These are phyloP conservation scores for Plasmodium reichenowi DNA, from an alignment of 169 alveolate genomes.

Conservation along the genomic window DNA sequence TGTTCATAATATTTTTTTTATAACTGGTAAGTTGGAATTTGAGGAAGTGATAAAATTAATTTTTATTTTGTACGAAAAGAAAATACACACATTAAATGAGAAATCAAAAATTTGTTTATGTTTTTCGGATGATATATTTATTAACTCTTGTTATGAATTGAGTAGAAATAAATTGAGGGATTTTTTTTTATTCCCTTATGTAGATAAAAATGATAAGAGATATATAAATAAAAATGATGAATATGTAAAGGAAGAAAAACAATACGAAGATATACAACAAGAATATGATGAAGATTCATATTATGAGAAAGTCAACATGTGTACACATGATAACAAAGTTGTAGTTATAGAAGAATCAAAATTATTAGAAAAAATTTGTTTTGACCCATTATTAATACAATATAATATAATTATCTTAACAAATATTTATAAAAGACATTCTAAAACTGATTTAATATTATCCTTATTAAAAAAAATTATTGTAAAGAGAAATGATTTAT, in stretches of 20 bases:
- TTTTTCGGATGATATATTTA: slow-evolving; percentile 25
- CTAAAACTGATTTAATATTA: slow-evolving; percentile 77
- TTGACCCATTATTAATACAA: slow-evolving; percentile 85
- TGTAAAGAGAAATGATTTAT: slow-evolving; percentile 52
- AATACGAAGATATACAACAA: not conserved
- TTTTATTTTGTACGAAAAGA: slow-evolving; percentile 56
- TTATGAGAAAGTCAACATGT: not conserved
- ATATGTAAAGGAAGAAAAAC: not conserved
- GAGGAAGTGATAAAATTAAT: slow-evolving; percentile 42
- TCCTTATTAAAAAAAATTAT: slow-evolving; percentile 76
- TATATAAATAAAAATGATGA: slow-evolving; percentile 15
- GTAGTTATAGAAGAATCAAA: slow-evolving; percentile 39
- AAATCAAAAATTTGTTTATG: slow-evolving; percentile 38
- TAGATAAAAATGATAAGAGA: not conserved
- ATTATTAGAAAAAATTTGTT: slow-evolving; percentile 53
- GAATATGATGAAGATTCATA: not conserved
- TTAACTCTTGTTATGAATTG: slow-evolving; percentile 11
- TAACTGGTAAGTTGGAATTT: slow-evolving; percentile 55
- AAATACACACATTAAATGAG: slow-evolving; percentile 69
- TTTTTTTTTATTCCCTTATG: slow-evolving; percentile 15
- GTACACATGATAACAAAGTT: slow-evolving; percentile 21
- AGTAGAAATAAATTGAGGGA: slow-evolving; percentile 36
- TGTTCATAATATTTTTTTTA: slow-evolving; percentile 34
- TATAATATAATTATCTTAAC: slow-evolving; percentile 81
- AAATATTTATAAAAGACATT: slow-evolving; percentile 76